Evolutionary conservation across 257 asterid species (phyloP), one percentile per base, ranked within the genome.

Genomic region (Ajuga chamaepitys): DNA sequence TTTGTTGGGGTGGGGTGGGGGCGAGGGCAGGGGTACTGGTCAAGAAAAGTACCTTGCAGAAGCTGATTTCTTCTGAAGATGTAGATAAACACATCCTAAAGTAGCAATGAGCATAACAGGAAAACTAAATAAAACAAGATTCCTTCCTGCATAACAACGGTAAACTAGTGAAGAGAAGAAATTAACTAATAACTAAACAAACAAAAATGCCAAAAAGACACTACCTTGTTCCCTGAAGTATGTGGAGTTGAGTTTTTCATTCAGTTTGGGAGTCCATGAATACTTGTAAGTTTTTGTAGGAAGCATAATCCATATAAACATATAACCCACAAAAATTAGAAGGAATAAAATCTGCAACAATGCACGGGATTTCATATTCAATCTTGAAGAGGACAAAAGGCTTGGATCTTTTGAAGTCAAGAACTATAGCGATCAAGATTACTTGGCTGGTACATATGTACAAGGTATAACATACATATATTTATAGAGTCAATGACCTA

Each of bases 151-250:
- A 70, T 34, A 68, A 20, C n/a, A 4, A 60, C 10, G 5, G 9
- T 13, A 37, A 60, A 60, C 17, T 60, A 41, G 53, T 26, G 14
- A 58, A 34, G 20, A 16, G 10, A 46, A 42, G 9, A 47, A 14
- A 9, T n/a, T 28, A 2, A 28, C 34, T 5, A 28, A 28, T 28
- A 28, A 28, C 34, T 28, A 28, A 2, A 5, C 34, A 28, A 2
- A 28, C 37, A 30, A 4, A 4, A 4, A 8, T 30, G 37, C 37
- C 4, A 48, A 7, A 16, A 2, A 52, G 14, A 1, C 5, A 4
- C 30, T 20, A 81, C 83, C 86, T 83, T 81, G 84, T 72, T 83
- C 89, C 64, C 81, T 41, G 67, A 83, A 78, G 69, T 74, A 81
- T 40, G 89, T 81, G 60, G 87, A 76, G 68, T 72, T 74, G 71